Conservation (phyloP, 805 yeast genomes). For the Schwanniomyces polymorphus region DNA sequence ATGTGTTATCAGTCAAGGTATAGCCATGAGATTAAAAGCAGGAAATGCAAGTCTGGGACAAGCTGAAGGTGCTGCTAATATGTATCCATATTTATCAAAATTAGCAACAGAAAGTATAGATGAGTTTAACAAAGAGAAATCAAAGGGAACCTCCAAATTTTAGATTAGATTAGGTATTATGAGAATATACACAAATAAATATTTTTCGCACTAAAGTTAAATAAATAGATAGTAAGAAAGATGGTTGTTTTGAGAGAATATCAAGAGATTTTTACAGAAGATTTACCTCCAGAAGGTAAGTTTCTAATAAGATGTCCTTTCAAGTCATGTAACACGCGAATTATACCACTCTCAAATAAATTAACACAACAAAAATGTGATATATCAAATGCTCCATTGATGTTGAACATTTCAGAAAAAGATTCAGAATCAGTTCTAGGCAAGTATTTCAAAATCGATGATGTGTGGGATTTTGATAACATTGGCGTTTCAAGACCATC, state of each 20-base stretch:
- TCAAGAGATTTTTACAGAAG: not conserved
- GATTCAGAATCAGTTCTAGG: slow-evolving; percentile 3
- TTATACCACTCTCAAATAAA: slow-evolving; percentile 5
- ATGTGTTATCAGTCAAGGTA: slow-evolving; percentile 61
- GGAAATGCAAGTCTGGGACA: slow-evolving; percentile 57
- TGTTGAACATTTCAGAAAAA: slow-evolving; percentile 17
- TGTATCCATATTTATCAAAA: slow-evolving; percentile 31
- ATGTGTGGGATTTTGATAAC: slow-evolving; percentile 80
- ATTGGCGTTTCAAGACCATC: slow-evolving; percentile 65
- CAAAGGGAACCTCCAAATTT: not conserved
- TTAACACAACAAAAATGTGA: slow-evolving; percentile 4
- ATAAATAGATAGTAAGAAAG: not conserved
- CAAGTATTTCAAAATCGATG: slow-evolving; percentile 46
- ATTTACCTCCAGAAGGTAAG: not conserved
- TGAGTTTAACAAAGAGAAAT: slow-evolving; percentile 4
- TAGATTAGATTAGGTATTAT: not conserved
- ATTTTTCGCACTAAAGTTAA: not conserved
- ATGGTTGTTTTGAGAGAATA: slow-evolving; percentile 1
- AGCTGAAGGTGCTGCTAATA: slow-evolving; percentile 41
- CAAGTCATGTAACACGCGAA: slow-evolving; percentile 16
- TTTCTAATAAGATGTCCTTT: slow-evolving; percentile 20
- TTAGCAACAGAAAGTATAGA: slow-evolving; percentile 24
- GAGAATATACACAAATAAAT: too few species aligned
- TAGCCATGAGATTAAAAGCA: slow-evolving; percentile 51
- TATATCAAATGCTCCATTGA: slow-evolving; percentile 27